Percentiles rank a stretch among this genome's conserved stretches.
These are phyloP conservation scores for Cladosporium austrohemisphaericum DNA, from an alignment of 2,329 filamentous ascomycete species.

Conservation along the genomic window DNA sequence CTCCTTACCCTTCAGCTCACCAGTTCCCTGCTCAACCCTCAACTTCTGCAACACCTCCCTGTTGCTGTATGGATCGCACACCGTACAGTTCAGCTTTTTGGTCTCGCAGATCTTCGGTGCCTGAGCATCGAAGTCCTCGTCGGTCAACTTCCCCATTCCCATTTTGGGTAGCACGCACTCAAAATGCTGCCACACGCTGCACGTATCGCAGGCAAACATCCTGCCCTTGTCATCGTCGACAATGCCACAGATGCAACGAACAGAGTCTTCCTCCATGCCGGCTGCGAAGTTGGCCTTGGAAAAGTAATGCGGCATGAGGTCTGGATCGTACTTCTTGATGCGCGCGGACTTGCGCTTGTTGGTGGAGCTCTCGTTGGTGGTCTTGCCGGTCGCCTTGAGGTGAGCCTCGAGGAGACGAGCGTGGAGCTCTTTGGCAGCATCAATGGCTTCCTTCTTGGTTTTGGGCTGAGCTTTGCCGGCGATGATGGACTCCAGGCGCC, in stretches of 20 bases:
- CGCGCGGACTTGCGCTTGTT: neutral
- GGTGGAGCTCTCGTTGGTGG: neutral
- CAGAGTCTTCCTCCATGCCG: constrained; percentile 18
- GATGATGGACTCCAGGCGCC: constrained; percentile 20
- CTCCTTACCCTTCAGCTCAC: no score
- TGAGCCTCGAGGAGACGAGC: constrained; percentile 18
- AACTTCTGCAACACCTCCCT: no score
- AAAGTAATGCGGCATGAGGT: constrained; percentile 30
- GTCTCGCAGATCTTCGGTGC: no score
- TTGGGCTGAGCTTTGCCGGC: constrained; percentile 22
- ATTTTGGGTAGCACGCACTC: constrained; percentile 19
- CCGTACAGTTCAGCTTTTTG: no score
- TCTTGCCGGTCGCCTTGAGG: neutral
- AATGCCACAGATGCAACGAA: constrained; percentile 30
- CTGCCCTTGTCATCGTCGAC: constrained; percentile 18
- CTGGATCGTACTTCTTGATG: constrained; percentile 1
- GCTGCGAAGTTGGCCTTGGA: constrained; percentile 10
- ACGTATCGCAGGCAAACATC: constrained; percentile 27
- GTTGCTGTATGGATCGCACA: no score
- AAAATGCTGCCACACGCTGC: constrained; percentile 31
- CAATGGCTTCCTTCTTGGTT: constrained; percentile 20
- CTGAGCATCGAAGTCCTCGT: no score
- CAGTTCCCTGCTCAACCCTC: no score
- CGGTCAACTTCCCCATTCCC: neutral
- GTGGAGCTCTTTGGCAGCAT: constrained; percentile 19